Evolutionary conservation across 257 asterid genomes (phyloP).

Genomic region (Lavandula angustifolia): DNA sequence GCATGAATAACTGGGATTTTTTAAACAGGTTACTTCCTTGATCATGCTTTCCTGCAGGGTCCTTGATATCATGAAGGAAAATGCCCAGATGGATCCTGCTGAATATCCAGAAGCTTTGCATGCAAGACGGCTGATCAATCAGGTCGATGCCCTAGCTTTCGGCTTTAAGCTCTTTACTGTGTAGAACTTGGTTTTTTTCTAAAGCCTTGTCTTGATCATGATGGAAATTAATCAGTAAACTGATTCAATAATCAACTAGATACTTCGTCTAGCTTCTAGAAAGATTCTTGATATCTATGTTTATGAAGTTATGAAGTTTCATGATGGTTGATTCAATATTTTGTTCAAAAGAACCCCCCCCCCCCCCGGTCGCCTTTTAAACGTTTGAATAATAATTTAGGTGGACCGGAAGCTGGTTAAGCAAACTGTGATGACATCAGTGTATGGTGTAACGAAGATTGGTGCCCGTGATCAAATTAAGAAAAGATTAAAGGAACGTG

Average conservation of each 20-base stretch:
- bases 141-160: constrained; percentile 49
- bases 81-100: constrained; percentile 86
- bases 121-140: constrained; percentile 70
- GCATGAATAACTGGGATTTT: constrained; percentile 14
- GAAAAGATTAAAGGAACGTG: constrained; percentile 88
- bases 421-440: constrained; percentile 99
- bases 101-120: constrained; percentile 69
- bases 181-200: constrained; percentile 3
- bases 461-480: constrained; percentile 98
- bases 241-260: constrained; percentile 22
- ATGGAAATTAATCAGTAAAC: constrained; percentile 8
- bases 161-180: constrained; percentile 10
- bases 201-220: constrained; percentile 9
- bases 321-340: constrained; percentile 13
- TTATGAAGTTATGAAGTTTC: not conserved
- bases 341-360: too few species aligned
- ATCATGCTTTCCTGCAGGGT: constrained; percentile 62
- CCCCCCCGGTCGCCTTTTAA: constrained; percentile 1
- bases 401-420: constrained; percentile 97
- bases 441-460: constrained; percentile 94
- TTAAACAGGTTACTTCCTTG: constrained; percentile 21
- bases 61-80: constrained; percentile 81
- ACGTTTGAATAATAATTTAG: constrained; percentile 43
- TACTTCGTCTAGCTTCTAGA: constrained; percentile 25
- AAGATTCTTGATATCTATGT: not conserved